Evolutionary conservation across 805 yeast species (phyloP).

Genomic region (Candida nemodendra): DNA sequence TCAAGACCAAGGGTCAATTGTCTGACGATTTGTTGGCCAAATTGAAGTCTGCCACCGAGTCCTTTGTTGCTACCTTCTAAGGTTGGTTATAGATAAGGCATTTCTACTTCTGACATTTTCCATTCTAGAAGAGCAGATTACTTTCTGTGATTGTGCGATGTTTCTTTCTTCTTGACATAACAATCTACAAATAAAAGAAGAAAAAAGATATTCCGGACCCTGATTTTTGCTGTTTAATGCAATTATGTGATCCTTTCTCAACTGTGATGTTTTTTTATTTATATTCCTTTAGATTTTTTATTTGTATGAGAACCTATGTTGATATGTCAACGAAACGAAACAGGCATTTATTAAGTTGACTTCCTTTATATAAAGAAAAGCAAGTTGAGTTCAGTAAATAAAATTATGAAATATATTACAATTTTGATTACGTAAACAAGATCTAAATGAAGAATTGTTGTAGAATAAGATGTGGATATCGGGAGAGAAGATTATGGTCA

Average conservation of each 20-base stretch:
- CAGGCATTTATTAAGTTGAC: slow-evolving; percentile 16
- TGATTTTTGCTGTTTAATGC: slow-evolving; percentile 10
- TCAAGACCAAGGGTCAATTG: slow-evolving; percentile 87
- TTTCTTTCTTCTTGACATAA: slow-evolving; percentile 22
- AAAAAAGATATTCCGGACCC: slow-evolving; percentile 20
- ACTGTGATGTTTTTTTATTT: slow-evolving; percentile 21
- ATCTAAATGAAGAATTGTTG: too few species aligned
- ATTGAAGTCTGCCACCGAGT: slow-evolving; percentile 88
- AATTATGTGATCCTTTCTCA: slow-evolving; percentile 8
- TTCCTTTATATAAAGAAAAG: slow-evolving; percentile 1
- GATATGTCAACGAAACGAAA: slow-evolving; percentile 19
- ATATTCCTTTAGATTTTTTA: slow-evolving; percentile 17
- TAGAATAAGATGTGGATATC: too few species aligned
- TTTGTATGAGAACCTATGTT: slow-evolving; percentile 18
- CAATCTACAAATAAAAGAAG: slow-evolving; percentile 18
- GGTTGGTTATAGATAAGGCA: slow-evolving; percentile 7
- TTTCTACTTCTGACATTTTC: slow-evolving; percentile 4
- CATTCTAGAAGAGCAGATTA: slow-evolving; percentile 17
- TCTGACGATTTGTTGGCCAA: slow-evolving; percentile 81
- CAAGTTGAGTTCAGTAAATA: slow-evolving; percentile 11
- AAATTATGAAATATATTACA: slow-evolving; percentile 13
- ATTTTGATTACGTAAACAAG: too few species aligned
- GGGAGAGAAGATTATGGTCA: too few species aligned
- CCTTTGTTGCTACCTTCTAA: slow-evolving; percentile 89
- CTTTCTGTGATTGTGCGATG: slow-evolving; percentile 19